Evolutionary conservation across 352 stramenopile species (phyloP).

Genomic region (Pythium dissimile): DNA sequence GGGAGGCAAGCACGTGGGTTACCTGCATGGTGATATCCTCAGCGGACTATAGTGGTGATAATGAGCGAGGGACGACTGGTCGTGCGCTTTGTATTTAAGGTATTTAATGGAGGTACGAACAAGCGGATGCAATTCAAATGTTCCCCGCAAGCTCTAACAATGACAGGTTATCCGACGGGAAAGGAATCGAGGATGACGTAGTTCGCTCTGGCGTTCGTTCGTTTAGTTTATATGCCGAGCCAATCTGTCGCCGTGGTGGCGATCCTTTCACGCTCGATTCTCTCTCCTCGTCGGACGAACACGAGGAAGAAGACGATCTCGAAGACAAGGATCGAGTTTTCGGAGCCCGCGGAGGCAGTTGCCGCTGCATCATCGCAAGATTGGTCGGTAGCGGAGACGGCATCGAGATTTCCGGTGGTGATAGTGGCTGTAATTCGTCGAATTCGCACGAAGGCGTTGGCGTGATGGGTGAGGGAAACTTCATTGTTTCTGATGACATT

Average conservation of each 20-base stretch:
- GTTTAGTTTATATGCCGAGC: not conserved
- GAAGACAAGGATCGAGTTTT: not conserved
- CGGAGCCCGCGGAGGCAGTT: constrained; percentile 11
- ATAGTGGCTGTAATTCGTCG: constrained; percentile 44
- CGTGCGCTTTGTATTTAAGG: constrained; percentile 22
- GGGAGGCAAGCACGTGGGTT: constrained; percentile 66
- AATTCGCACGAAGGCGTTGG: constrained; percentile 9
- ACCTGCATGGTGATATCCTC: constrained; percentile 49
- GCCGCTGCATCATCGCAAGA: constrained; percentile 27
- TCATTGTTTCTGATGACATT: not conserved
- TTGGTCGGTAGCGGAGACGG: constrained; percentile 36
- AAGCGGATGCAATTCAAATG: not conserved
- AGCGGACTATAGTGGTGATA: constrained; percentile 17
- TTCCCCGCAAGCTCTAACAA: constrained; percentile 48
- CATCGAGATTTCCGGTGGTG: constrained; percentile 34
- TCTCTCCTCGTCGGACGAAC: constrained; percentile 9
- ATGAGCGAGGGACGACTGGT: not conserved
- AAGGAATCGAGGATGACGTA: constrained; percentile 13
- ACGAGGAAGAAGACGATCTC: constrained; percentile 28
- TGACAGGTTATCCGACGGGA: constrained; percentile 31
- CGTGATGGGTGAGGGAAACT: not conserved
- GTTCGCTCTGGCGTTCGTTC: constrained; percentile 17
- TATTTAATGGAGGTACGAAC: constrained; percentile 16
- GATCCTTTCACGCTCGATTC: not conserved
- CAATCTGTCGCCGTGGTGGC: not conserved